A percentile compares a stretch with the other conserved stretches of the same genome.
Conservation (phyloP, 208 protist genomes). For the Trichomonas vaginalis region DNA sequence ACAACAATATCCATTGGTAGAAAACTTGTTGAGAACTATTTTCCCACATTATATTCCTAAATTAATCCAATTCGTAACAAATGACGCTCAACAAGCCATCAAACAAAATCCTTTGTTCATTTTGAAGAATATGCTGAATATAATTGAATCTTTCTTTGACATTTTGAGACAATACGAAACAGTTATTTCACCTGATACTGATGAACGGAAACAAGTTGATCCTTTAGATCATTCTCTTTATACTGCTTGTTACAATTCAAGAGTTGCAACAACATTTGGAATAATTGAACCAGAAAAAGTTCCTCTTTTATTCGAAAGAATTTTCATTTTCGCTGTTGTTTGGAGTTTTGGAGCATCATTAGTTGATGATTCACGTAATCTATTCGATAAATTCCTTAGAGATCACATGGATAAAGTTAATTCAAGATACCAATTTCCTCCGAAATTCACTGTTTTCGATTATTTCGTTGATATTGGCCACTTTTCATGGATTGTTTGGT, state of each 20-base stretch:
- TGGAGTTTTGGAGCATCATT: conserved; percentile 84
- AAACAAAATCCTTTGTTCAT: neutral
- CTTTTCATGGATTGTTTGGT: neutral
- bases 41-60: neutral
- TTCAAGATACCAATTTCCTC: conserved; percentile 47
- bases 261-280: neutral
- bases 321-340: conserved; percentile 65
- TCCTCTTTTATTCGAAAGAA: neutral
- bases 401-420: conserved; percentile 62
- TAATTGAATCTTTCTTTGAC: neutral
- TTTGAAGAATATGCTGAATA: neutral
- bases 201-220: neutral
- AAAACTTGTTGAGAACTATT: neutral
- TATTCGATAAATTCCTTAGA: conserved; percentile 49
- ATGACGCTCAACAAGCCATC: neutral
- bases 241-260: neutral
- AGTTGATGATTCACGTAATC: conserved; percentile 57
- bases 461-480: conserved; percentile 28
- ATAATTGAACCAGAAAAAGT: neutral
- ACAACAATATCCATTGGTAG: neutral
- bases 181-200: neutral
- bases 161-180: neutral
- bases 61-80: neutral
- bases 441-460: conserved; percentile 10
- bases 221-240: neutral